These are phyloP conservation scores for Bryoerythrophyllum caledonicum DNA, from an alignment of 225 moss, liverwort and hornwort species.

Conservation along the genomic window DNA sequence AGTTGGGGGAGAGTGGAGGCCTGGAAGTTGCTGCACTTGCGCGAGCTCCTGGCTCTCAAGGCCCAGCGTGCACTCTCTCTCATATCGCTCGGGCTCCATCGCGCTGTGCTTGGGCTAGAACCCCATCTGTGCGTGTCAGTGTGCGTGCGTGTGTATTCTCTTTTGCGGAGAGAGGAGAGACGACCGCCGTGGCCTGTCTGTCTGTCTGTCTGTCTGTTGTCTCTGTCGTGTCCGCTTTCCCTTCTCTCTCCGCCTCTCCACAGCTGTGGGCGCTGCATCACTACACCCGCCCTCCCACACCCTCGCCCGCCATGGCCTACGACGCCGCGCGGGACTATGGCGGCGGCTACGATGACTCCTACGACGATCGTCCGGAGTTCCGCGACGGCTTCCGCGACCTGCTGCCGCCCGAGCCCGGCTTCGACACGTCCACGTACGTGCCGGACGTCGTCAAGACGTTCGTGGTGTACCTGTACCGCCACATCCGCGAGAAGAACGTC, in stretches of 20 bases:
- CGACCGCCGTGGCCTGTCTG: too few relatives aligned
- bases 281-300: background rate
- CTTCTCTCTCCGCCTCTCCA: background rate
- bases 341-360: slow-evolving; percentile 86
- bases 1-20: too few relatives aligned
- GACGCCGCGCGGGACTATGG: slow-evolving; percentile 56
- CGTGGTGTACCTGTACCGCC: slow-evolving; percentile 95
- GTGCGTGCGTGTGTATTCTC: too few relatives aligned
- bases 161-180: too few relatives aligned
- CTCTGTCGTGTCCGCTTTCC: background rate
- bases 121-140: too few relatives aligned
- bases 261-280: too few relatives aligned
- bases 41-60: too few relatives aligned
- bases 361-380: slow-evolving; percentile 98
- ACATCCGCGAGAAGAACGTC: slow-evolving; percentile 98
- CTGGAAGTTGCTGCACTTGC: too few relatives aligned
- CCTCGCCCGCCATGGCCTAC: slow-evolving; percentile 40
- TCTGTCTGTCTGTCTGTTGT: too few relatives aligned
- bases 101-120: too few relatives aligned
- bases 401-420: slow-evolving; percentile 84
- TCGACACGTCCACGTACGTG: slow-evolving; percentile 81
- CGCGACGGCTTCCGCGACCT: slow-evolving; percentile 92
- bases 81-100: too few relatives aligned
- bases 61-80: too few relatives aligned
- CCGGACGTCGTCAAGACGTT: slow-evolving; percentile 97